Conservation (phyloP, 495 filamentous ascomycete species). For the Trypethelium eluteriae region DNA sequence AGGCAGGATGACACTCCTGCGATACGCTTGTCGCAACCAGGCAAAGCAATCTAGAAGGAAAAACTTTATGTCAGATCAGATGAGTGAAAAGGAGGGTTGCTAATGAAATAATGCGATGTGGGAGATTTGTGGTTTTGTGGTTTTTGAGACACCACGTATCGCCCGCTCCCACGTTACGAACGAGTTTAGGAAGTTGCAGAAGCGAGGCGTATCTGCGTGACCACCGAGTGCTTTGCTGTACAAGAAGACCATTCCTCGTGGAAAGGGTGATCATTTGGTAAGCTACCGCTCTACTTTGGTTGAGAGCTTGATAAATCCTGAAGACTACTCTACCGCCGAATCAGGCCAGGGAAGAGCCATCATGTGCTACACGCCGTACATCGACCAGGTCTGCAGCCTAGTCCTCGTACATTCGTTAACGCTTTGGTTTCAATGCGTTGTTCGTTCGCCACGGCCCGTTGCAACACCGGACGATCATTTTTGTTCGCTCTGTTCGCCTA, state of each 20-base stretch:
- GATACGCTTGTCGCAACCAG: slow-evolving; percentile 3
- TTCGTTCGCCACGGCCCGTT: neutral
- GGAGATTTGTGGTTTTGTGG: neutral
- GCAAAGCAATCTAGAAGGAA: neutral
- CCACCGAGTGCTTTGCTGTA: slow-evolving; percentile 7
- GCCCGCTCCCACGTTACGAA: slow-evolving; percentile 1
- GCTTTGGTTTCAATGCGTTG: neutral
- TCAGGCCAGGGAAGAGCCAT: neutral
- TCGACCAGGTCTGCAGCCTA: slow-evolving; percentile 7
- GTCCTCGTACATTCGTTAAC: neutral
- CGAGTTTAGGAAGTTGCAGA: slow-evolving; percentile 6
- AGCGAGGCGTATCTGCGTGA: slow-evolving; percentile 7
- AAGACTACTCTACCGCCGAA: slow-evolving; percentile 1
- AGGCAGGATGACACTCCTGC: neutral
- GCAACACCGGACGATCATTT: neutral
- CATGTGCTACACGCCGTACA: slow-evolving; percentile 7
- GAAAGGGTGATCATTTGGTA: neutral
- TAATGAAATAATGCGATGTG: neutral
- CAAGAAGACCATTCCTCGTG: neutral
- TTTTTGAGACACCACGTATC: slow-evolving; percentile 1
- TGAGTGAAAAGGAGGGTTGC: neutral
- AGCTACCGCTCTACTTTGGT: neutral
- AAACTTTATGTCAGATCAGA: neutral
- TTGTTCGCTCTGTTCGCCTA: neutral
- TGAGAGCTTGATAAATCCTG: slow-evolving; percentile 1